phyloP scores from a whole-genome alignment of 495 filamentous ascomycete genomes.

The Astrothelium macrocarpum region DNA sequence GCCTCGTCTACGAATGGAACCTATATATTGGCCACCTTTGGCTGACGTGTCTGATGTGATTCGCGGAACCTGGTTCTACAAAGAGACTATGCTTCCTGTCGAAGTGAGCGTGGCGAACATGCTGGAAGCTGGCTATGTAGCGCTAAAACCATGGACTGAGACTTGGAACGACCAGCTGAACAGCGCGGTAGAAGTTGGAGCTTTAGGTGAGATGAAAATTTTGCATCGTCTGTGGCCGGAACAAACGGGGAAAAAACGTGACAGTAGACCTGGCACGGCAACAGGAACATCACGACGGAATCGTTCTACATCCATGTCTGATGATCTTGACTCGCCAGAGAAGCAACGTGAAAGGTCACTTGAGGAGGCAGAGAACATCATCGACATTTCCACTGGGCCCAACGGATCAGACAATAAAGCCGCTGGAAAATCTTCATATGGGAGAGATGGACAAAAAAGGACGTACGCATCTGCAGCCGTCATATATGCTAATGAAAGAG shows the following conservation, averaged over 20 bases:
- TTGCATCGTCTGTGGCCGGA: constrained; percentile 71
- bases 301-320: background rate
- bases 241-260: constrained; percentile 34
- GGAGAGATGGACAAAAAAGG: constrained; percentile 26
- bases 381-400: constrained; percentile 32
- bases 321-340: constrained; percentile 27
- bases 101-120: constrained; percentile 85
- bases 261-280: constrained; percentile 29
- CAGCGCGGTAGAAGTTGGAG: constrained; percentile 82
- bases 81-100: constrained; percentile 83
- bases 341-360: constrained; percentile 26
- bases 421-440: constrained; percentile 25
- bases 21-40: constrained; percentile 96
- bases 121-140: constrained; percentile 76
- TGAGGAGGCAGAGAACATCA: constrained; percentile 29
- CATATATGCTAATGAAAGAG: constrained; percentile 65
- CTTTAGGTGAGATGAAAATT: constrained; percentile 84
- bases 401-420: constrained; percentile 34
- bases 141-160: constrained; percentile 80
- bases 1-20: constrained; percentile 57
- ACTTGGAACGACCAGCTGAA: constrained; percentile 90
- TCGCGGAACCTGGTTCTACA: constrained; percentile 94
- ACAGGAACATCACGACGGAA: background rate
- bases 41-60: constrained; percentile 77
- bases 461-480: constrained; percentile 61